Percentiles rank a stretch among this genome's conserved stretches.
These are phyloP conservation scores for Grosmannia clavigera DNA, from an alignment of 2,329 filamentous ascomycete genomes.

Conservation along the genomic window DNA sequence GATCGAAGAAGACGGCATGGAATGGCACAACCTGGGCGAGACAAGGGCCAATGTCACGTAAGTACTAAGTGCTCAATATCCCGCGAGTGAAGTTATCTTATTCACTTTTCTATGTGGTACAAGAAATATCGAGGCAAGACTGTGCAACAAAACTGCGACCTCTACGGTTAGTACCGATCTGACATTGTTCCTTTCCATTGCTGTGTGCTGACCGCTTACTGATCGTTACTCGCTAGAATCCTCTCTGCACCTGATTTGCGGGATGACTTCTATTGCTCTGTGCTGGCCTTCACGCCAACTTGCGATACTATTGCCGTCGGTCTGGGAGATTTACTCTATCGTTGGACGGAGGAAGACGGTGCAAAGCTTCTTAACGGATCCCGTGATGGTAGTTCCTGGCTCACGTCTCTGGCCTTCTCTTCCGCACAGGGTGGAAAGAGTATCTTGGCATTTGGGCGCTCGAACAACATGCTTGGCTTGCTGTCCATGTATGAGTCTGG, in stretches of 20 bases:
- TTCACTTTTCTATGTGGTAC: background rate
- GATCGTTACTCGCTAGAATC: slow-evolving; percentile 63
- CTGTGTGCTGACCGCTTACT: slow-evolving; percentile 9
- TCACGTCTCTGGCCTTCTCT: slow-evolving; percentile 87
- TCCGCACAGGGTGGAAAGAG: slow-evolving; percentile 61
- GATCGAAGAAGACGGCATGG: slow-evolving; percentile 21
- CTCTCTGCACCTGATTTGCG: slow-evolving; percentile 80
- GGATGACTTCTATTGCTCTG: slow-evolving; percentile 91
- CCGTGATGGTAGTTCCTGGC: slow-evolving; percentile 37
- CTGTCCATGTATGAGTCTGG: slow-evolving; percentile 58
- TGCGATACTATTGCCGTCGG: slow-evolving; percentile 73
- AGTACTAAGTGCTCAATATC: background rate
- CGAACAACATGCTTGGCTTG: slow-evolving; percentile 62
- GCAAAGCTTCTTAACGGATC: slow-evolving; percentile 43
- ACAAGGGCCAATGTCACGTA: slow-evolving; percentile 12
- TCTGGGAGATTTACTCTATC: slow-evolving; percentile 65
- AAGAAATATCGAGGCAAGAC: slow-evolving; percentile 4
- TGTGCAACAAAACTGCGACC: slow-evolving; percentile 25
- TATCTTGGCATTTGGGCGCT: slow-evolving; percentile 76
- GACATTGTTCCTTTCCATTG: background rate
- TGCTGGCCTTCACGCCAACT: slow-evolving; percentile 71
- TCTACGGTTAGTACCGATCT: slow-evolving; percentile 50
- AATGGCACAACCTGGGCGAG: slow-evolving; percentile 29
- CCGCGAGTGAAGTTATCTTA: background rate
- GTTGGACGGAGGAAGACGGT: slow-evolving; percentile 71